Base-by-base conservation (phyloP, 176 grass and related monocot genomes). In the Elaeis guineensis region DNA sequence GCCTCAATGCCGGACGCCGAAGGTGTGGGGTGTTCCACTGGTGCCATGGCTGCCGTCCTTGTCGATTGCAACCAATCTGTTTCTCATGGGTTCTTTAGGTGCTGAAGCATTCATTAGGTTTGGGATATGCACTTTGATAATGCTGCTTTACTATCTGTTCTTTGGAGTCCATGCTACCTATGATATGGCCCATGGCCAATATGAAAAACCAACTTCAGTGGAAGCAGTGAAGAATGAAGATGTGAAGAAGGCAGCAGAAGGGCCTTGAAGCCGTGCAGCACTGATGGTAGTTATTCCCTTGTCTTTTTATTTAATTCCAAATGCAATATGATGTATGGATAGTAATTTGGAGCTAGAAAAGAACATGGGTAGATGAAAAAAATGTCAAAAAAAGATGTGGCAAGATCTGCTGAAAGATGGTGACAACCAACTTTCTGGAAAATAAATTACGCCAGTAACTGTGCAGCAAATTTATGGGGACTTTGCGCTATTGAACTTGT, bases 31-130 rank as follows among this genome's bases (percentile, higher is more conserved):
- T 20, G 93, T 98, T 55, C 87, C 93, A 23, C 62, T 98, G 7
- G 84, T 98, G 51, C 93, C 93, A 21, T 98, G 84, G 87, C 69
- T 98, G 65, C 93, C 93, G 2, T 98, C 93, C 32, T 66, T 98
- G 1, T 98, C 93, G n/a, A 98, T 98, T 69, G 87, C 87, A 11
- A 92, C 76, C 17, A 98, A 98, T 72, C 70, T 98, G 48, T 98
- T 98, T 61, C 87, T 98, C 56, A 98, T 98, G 93, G 93, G 87
- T 0, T 98, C 93, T 52, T 63, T 98, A 51, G 84, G 79, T 6
- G 61, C 82, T 35, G 16, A 71, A 54, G 87, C 93, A 4, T 98
- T 98, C 81, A 2, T 81, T 18, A 78, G 87, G 3, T 92, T 98
- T 75, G 93, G 70, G 14, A 2, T 79, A 57, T 92, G 81, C 67